phyloP scores from a whole-genome alignment of 2,329 filamentous ascomycete species.

The Nakataea oryzae region DNA sequence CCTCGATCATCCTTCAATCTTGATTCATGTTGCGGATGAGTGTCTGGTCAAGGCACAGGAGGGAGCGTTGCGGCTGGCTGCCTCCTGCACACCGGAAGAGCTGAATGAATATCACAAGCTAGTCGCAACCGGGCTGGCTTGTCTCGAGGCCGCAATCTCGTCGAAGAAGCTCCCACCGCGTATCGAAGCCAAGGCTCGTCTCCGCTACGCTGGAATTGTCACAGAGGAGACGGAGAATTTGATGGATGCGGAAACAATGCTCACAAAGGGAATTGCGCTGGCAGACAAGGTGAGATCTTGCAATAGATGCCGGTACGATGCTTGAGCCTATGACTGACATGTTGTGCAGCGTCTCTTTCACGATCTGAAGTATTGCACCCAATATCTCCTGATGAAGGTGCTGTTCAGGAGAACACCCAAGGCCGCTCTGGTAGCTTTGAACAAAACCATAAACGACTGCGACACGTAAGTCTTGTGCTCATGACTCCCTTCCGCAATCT shows the following conservation, averaged over 20 bases:
- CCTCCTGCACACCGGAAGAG: conserved; percentile 35
- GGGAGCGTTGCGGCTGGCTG: conserved; percentile 37
- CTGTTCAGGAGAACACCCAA: conserved; percentile 62
- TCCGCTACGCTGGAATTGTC: conserved; percentile 62
- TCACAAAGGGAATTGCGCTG: conserved; percentile 61
- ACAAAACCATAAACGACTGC: conserved; percentile 58
- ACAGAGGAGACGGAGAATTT: conserved; percentile 69
- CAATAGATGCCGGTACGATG: too few species aligned
- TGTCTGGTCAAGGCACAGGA: conserved; percentile 58
- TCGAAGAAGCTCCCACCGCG: conserved; percentile 50
- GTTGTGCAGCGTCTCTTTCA: conserved; percentile 36
- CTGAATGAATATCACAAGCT: conserved; percentile 61
- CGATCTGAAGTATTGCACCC: conserved; percentile 69
- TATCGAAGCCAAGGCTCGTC: conserved; percentile 56
- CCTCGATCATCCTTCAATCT: conserved; percentile 43
- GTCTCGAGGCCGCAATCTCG: conserved; percentile 59
- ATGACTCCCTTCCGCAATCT: conserved; percentile 1
- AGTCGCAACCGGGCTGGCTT: conserved; percentile 61
- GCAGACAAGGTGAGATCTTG: conserved; percentile 47
- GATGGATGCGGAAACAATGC: conserved; percentile 59
- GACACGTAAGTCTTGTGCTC: conserved; percentile 39
- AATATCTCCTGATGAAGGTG: conserved; percentile 61
- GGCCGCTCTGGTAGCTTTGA: conserved; percentile 61
- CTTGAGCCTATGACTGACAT: neutral
- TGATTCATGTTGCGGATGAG: conserved; percentile 66